Conservation (phyloP, 2,329 filamentous ascomycete species). For the Colletotrichum ledebouriae region DNA sequence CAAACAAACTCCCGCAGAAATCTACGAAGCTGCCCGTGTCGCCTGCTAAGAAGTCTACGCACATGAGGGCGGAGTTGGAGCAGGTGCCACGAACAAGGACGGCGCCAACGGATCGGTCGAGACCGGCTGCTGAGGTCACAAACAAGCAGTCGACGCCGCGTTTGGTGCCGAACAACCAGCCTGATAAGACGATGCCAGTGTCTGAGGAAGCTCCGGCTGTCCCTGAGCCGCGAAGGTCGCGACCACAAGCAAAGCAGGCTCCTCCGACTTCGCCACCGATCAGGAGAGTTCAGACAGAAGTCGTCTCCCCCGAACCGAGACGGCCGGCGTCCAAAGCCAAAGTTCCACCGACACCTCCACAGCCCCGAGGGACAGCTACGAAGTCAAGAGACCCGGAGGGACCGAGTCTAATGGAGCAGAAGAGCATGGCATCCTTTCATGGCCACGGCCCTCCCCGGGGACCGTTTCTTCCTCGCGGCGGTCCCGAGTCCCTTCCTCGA, state of each 20-base stretch:
- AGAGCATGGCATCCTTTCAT: conserved; percentile 24
- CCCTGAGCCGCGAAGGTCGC: conserved; percentile 31
- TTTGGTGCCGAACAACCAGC: conserved; percentile 6
- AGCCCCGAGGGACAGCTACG: conserved; percentile 47
- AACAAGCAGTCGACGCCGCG: background rate
- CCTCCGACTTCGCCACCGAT: conserved; percentile 44
- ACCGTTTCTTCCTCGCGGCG: background rate
- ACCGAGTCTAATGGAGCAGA: background rate
- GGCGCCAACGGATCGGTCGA: background rate
- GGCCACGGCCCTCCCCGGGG: background rate
- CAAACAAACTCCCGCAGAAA: conserved; percentile 1
- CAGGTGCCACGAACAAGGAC: conserved; percentile 1
- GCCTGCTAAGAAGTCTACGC: conserved; percentile 1
- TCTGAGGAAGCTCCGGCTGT: conserved; percentile 5
- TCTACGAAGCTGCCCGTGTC: conserved; percentile 13
- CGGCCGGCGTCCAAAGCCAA: conserved; percentile 45
- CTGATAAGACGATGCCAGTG: background rate
- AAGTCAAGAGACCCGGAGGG: conserved; percentile 1
- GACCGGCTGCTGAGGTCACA: background rate
- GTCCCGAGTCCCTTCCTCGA: conserved; percentile 34
- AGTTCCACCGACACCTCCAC: conserved; percentile 54
- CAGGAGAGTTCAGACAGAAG: conserved; percentile 43
- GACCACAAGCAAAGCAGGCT: conserved; percentile 21
- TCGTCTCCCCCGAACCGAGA: conserved; percentile 52
- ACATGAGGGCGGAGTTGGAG: conserved; percentile 2